Conservation (phyloP, 192 early-diverging fungal genomes). For the Chytriomyces sp. region DNA sequence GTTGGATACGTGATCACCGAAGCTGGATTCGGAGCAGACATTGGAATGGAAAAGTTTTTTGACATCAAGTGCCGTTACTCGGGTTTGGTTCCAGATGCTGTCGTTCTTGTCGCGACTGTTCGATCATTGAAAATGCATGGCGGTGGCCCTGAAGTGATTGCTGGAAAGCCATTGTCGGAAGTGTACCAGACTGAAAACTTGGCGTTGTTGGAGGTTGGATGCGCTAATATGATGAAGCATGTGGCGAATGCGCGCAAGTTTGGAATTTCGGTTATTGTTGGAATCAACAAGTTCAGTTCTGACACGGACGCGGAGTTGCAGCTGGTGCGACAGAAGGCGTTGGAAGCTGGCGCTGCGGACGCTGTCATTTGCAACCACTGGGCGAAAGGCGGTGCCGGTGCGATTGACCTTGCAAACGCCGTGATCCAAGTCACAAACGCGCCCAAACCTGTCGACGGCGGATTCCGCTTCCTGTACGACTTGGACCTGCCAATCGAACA, state of each 20-base stretch:
- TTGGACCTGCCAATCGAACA: slow-evolving; percentile 73
- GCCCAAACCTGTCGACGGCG: slow-evolving; percentile 14
- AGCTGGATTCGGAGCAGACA: slow-evolving; percentile 99
- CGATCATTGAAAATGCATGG: slow-evolving; percentile 98
- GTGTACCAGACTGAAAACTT: slow-evolving; percentile 89
- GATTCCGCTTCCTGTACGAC: slow-evolving; percentile 92
- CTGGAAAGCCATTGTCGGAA: slow-evolving; percentile 90
- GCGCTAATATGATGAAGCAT: slow-evolving; percentile 86
- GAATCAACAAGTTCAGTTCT: slow-evolving; percentile 86
- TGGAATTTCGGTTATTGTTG: slow-evolving; percentile 89
- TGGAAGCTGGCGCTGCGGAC: slow-evolving; percentile 84
- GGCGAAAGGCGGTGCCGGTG: slow-evolving; percentile 92
- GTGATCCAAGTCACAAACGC: slow-evolving; percentile 74
- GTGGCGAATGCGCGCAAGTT: slow-evolving; percentile 89
- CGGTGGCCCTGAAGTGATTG: slow-evolving; percentile 87
- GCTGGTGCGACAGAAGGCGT: slow-evolving; percentile 71
- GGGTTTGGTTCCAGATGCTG: slow-evolving; percentile 85
- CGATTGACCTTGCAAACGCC: slow-evolving; percentile 82
- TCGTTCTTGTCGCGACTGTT: slow-evolving; percentile 93
- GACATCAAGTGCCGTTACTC: slow-evolving; percentile 97
- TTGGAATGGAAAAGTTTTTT: slow-evolving; percentile 98
- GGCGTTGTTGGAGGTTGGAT: slow-evolving; percentile 81
- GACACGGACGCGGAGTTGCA: slow-evolving; percentile 89
- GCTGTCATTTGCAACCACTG: slow-evolving; percentile 92
- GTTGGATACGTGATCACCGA: slow-evolving; percentile 94